phyloP scores from a whole-genome alignment of 2,329 filamentous ascomycete genomes.

The Alternaria sp. region DNA sequence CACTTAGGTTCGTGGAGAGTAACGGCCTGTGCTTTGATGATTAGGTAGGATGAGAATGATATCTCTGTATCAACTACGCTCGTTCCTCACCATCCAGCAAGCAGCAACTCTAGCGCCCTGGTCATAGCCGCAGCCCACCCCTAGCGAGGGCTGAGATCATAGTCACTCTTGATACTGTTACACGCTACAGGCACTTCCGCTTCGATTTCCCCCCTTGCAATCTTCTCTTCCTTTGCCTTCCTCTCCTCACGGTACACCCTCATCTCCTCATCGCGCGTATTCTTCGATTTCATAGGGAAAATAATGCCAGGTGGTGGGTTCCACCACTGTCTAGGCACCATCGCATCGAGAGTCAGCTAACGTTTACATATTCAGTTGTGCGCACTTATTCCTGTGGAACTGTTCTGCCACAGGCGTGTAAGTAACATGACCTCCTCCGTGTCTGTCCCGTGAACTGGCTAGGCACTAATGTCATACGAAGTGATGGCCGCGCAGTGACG shows the following conservation, averaged over 20 bases:
- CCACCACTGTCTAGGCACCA: not conserved
- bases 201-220: conserved; percentile 1
- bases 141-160: conserved; percentile 8
- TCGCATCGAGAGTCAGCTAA: not conserved
- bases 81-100: no score
- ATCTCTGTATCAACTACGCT: not conserved
- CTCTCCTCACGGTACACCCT: not conserved
- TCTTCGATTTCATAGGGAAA: not conserved
- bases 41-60: not conserved
- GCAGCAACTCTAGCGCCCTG: no score
- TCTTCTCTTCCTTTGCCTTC: not conserved
- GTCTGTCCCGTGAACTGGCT: not conserved
- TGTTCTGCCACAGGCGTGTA: not conserved
- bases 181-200: not conserved
- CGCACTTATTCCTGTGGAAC: conserved; percentile 1
- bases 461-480: not conserved
- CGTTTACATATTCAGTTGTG: not conserved
- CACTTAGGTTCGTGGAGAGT: conserved; percentile 38
- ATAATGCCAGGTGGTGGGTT: conserved; percentile 1
- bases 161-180: conserved; percentile 2
- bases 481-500: not conserved
- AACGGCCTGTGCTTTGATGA: not conserved
- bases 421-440: not conserved
- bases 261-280: not conserved
- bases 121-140: not conserved